Evolutionary conservation across 176 grass and related monocot species (phyloP), one percentile per base, ranked within the genome.

Genomic region (Saccharum officinarum): DNA sequence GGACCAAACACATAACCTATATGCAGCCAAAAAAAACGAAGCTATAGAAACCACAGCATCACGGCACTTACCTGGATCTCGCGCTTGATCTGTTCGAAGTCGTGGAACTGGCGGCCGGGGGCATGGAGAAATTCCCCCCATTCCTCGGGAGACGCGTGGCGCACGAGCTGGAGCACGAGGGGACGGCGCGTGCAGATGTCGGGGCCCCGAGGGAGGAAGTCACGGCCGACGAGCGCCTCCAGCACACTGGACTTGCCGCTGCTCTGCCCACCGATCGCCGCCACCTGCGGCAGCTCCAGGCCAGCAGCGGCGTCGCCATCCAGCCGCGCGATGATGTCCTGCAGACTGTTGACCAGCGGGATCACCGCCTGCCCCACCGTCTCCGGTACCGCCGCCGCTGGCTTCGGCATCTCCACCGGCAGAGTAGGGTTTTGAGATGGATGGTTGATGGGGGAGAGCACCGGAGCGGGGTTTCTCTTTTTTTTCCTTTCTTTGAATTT

Each of bases 191-290:
- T 98, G 70, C 91, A 95, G 88, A 93, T 92, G 62, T 92, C 90
- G 20, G 90, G 80, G 20, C 96, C 96, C 44, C 96, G 86, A 15
- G 96, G 93, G 34, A 98, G 86, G 77, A 98, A 98, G 69, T 98
- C 96, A 47, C 91, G 90, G 28, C 96, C 93, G 16, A 95, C 93
- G 70, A 98, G 93, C 57, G 96, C 92, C 78, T 98, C 93, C 73
- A 95, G 78, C 64, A 98, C 96, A 64, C 96, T 98, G 45, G 96
- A 95, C 80, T 98, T 98, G 62, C 96, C 93, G 88, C 96, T 98
- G 81, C 96, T 95, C 89, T 95, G 96, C 73, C 91, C 87, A 39
- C 96, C 96, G 50, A 98, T 90, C 42, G 91, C 93, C 10, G 86
- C 91, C 42, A 98, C 93, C 89, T 92, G 93, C 6, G 93, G 96